phyloP scores from a whole-genome alignment of 345 rosid genomes.

The Linum usitatissimum region DNA sequence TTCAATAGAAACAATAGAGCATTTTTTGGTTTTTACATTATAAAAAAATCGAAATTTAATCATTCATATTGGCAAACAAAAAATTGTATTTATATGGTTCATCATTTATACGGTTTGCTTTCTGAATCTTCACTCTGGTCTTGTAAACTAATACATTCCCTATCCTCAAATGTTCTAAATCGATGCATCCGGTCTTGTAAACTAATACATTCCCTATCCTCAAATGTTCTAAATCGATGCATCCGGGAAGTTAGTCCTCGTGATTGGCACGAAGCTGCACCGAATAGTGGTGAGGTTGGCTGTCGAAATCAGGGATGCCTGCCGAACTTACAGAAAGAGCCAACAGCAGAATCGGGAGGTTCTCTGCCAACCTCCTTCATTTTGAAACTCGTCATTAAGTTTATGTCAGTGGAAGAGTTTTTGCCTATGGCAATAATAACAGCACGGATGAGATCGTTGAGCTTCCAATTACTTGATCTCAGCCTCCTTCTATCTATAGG shows the following conservation, averaged over 20 bases:
- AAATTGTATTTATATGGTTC: too few relatives aligned
- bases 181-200: too few relatives aligned
- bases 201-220: too few relatives aligned
- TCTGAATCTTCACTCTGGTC: not conserved
- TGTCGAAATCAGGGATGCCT: constrained; percentile 40
- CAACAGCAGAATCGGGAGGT: not conserved
- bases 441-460: not conserved
- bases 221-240: too few relatives aligned
- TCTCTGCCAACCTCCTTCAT: too few relatives aligned
- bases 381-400: too few relatives aligned
- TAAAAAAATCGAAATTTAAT: too few relatives aligned
- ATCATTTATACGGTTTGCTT: not conserved
- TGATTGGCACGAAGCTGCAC: constrained; percentile 58
- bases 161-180: too few relatives aligned
- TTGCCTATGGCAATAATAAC: not conserved
- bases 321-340: constrained; percentile 17
- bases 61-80: too few relatives aligned
- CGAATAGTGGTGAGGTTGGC: constrained; percentile 57
- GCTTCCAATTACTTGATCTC: constrained; percentile 4
- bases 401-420: not conserved
- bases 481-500: not conserved
- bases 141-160: too few relatives aligned
- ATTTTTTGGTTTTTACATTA: too few relatives aligned
- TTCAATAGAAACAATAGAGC: too few relatives aligned
- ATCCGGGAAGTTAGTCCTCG: constrained; percentile 33